phyloP scores from a whole-genome alignment of 2,329 filamentous ascomycete species.

The Coniochaeta prunicola region DNA sequence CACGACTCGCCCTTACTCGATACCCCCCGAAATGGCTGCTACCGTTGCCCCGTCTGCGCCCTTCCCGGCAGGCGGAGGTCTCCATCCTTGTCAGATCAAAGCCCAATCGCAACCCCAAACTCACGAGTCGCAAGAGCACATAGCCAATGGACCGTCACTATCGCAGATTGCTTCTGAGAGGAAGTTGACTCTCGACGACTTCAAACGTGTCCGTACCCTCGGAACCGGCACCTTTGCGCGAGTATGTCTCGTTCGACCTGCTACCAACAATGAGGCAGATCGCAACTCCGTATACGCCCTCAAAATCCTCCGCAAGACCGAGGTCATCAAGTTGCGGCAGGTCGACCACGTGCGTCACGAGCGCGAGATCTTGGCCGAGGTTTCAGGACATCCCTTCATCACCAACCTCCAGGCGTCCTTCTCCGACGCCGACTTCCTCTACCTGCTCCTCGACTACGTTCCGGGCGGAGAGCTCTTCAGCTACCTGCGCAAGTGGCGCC shows the following conservation, averaged over 20 bases:
- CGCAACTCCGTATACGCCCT: constrained; percentile 67
- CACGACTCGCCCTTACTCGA: not conserved
- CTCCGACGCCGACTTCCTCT: constrained; percentile 70
- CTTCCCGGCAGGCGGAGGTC: constrained; percentile 9
- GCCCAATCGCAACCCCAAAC: constrained; percentile 4
- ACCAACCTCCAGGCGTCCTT: constrained; percentile 73
- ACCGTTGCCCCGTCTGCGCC: constrained; percentile 17
- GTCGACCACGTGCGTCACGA: constrained; percentile 83
- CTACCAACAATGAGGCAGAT: constrained; percentile 41
- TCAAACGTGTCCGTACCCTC: constrained; percentile 66
- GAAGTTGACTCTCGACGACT: constrained; percentile 47
- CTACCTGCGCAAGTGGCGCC: constrained; percentile 68
- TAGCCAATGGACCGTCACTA: not conserved
- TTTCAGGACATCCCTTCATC: constrained; percentile 77
- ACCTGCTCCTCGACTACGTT: constrained; percentile 78
- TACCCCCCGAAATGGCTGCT: constrained; percentile 12
- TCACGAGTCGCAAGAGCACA: constrained; percentile 7
- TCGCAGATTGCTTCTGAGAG: not conserved
- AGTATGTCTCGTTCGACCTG: constrained; percentile 68
- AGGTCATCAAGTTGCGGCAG: constrained; percentile 77
- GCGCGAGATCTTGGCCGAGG: constrained; percentile 67
- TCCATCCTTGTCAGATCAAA: constrained; percentile 9
- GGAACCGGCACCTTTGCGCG: constrained; percentile 78
- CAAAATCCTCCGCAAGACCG: constrained; percentile 68
- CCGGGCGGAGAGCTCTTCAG: constrained; percentile 81